Evolutionary conservation across 768 basidiomycete genomes (phyloP), one percentile per base, ranked within the genome.

Genomic region (Suillus plorans): DNA sequence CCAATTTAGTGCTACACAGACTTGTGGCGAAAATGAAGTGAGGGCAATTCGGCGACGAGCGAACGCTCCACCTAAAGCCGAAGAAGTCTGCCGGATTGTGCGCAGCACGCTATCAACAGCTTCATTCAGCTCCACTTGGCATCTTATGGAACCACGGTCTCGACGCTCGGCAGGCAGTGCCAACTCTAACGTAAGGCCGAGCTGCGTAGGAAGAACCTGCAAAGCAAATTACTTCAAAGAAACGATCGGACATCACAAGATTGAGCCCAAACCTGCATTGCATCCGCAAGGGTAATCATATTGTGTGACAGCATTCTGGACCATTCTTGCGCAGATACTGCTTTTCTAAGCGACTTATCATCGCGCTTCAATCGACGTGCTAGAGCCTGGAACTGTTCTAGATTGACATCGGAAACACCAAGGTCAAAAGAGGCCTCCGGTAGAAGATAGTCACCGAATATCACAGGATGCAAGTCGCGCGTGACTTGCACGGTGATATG

Each of bases 1-100:
- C 97, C 97, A 99, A 72, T 99, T 99, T 63, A 98, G 77, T 18
- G 92, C 89, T 9, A 92, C 87, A 76, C 95, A 97, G 0, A 95
- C 86, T 73, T 92, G 89, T 10, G 96, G 93, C 57, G 91, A 90
- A 76, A 92, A 99, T 7, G 95, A 97, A 45, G 90, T 89, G 73
- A 99, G 95, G n/a, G 94, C 86, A 66, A 98, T 87, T 69, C 90
- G 90, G 59, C 95, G 83, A 63, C 91, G 87, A 58, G 80, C 80
- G 64, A 80, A 77, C 37, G 81, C 80, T 47, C 81, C 82, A 36
- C 85, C 86, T 34, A 81, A 74, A 59, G 79, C 77, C 59, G 81
- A 80, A 28, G 87, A 85, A 6, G 86, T 86, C 65, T 88, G 84
- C 25, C 93, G 95, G 62, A 98, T 89, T 59, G 88, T 88, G 64